Conservation (phyloP, 371 early-diverging fungal species). For the Lichtheimia hyalospora region DNA sequence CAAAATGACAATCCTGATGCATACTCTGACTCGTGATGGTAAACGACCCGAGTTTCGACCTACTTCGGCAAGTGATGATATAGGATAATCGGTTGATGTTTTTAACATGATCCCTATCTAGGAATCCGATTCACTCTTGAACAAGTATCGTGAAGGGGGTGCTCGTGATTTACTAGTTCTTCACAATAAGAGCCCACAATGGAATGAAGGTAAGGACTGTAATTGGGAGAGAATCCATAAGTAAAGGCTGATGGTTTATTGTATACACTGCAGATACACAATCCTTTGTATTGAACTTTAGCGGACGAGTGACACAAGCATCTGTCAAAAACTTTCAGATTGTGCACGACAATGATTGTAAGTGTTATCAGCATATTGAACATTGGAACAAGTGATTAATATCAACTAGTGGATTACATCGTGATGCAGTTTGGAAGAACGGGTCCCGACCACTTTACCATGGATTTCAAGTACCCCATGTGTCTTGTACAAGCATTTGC, state of each 20-base stretch:
- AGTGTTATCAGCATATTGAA: constrained; percentile 21
- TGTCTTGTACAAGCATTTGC: constrained; percentile 92
- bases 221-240: not conserved
- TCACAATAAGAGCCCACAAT: constrained; percentile 91
- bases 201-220: constrained; percentile 85
- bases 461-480: constrained; percentile 97
- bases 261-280: constrained; percentile 70
- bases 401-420: constrained; percentile 81
- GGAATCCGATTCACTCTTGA: constrained; percentile 69
- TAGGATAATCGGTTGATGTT: no score
- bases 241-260: not conserved
- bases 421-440: constrained; percentile 96
- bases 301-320: constrained; percentile 89
- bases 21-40: constrained; percentile 69
- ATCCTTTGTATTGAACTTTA: constrained; percentile 95
- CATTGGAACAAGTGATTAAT: not conserved
- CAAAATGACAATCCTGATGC: constrained; percentile 86
- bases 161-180: constrained; percentile 68
- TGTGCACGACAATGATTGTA: constrained; percentile 87
- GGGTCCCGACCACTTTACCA: constrained; percentile 77
- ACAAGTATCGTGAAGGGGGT: constrained; percentile 58
- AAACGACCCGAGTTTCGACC: constrained; percentile 62
- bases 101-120: constrained; percentile 13
- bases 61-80: constrained; percentile 34
- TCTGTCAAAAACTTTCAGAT: constrained; percentile 99